These are phyloP conservation scores for Aspergillus latus DNA, from an alignment of 2,329 filamentous ascomycete species.

Conservation along the genomic window DNA sequence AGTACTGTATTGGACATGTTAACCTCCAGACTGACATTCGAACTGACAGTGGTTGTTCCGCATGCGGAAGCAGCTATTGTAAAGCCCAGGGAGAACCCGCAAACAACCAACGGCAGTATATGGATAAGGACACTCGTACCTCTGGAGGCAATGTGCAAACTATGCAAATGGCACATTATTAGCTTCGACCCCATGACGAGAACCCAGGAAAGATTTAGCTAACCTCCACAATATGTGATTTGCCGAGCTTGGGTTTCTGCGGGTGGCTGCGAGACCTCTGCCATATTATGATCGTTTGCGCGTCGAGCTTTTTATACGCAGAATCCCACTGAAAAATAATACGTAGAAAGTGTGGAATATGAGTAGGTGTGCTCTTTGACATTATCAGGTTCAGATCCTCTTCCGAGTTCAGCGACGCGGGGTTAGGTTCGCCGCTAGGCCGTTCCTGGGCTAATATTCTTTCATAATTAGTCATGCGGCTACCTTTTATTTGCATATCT, in stretches of 20 bases:
- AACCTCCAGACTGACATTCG: not conserved
- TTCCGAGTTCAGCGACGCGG: not conserved
- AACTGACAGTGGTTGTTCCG: not conserved
- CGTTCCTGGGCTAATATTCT: not conserved
- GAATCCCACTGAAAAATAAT: no score
- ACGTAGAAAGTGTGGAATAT: not conserved
- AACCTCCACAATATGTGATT: conserved; percentile 63
- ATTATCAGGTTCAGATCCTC: not conserved
- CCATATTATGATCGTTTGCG: conserved; percentile 24
- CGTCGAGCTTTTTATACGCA: no score
- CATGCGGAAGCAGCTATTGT: not conserved
- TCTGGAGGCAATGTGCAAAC: conserved; percentile 67
- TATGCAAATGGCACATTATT: conserved; percentile 26
- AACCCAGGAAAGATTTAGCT: conserved; percentile 22
- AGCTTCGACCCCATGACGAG: not conserved
- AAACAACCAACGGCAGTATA: conserved; percentile 18
- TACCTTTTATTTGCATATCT: no score
- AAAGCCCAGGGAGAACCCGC: not conserved
- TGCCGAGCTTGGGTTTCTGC: conserved; percentile 52
- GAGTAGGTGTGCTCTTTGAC: no score
- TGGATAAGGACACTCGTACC: conserved; percentile 50
- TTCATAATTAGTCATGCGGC: no score
- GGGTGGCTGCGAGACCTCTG: conserved; percentile 36
- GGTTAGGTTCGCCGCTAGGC: not conserved
- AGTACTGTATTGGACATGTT: conserved; percentile 66